Conservation (phyloP, 2,329 filamentous ascomycete species). For the Nothophaeocryptopus gaeumannii region DNA sequence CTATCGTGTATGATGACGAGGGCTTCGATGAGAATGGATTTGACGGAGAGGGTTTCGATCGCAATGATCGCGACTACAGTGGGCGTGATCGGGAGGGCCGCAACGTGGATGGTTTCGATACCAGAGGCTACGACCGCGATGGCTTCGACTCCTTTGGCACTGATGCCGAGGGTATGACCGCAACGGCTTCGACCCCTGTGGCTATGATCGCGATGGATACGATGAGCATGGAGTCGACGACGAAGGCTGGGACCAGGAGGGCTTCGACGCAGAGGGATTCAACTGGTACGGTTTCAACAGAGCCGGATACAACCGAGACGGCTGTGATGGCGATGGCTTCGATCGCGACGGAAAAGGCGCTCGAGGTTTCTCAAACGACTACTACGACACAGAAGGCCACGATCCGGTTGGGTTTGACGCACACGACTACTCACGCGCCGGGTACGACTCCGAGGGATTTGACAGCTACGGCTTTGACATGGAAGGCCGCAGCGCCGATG, state of each 20-base stretch:
- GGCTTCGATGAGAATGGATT: not conserved
- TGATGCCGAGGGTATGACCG: too few relatives aligned
- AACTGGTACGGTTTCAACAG: not conserved
- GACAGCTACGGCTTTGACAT: not conserved
- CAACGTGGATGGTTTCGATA: not conserved
- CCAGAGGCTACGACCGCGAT: not conserved
- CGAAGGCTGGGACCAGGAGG: not conserved
- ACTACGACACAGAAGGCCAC: not conserved
- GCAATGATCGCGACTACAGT: not conserved
- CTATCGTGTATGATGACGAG: not conserved
- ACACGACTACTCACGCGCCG: not conserved
- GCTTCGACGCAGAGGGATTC: not conserved
- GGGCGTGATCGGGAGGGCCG: constrained; percentile 4
- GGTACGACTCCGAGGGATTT: not conserved
- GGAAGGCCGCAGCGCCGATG: not conserved
- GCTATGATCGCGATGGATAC: too few relatives aligned
- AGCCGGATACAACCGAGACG: not conserved
- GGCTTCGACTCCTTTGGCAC: not conserved
- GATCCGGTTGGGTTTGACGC: not conserved
- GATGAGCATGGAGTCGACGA: too few relatives aligned
- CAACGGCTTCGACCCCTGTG: too few relatives aligned
- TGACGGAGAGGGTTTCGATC: constrained; percentile 4
- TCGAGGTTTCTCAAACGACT: not conserved
- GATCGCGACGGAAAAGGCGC: not conserved
- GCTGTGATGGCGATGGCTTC: constrained; percentile 1